Conservation (phyloP, 2,329 filamentous ascomycete genomes). For the Pseudogymnoascus sp. region DNA sequence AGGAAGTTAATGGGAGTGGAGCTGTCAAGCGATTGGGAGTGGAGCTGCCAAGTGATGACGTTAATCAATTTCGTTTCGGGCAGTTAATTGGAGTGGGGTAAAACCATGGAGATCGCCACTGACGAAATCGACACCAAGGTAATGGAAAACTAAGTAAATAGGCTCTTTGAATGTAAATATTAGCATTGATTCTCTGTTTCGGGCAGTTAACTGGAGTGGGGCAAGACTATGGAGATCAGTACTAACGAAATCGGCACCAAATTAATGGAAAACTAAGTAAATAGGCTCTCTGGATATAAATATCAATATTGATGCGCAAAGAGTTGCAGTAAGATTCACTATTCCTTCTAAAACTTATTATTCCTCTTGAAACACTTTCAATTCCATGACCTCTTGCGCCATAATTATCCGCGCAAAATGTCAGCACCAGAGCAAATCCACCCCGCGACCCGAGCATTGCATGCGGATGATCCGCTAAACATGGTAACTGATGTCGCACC, state of each 20-base stretch:
- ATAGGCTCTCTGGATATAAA: too few species aligned
- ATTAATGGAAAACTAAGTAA: neutral
- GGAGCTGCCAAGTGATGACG: neutral
- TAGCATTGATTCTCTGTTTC: neutral
- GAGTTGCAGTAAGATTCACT: neutral
- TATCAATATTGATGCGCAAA: neutral
- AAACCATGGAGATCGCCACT: neutral
- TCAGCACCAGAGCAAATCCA: neutral
- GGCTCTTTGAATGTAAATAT: too few species aligned
- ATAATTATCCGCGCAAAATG: neutral
- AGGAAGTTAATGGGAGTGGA: neutral
- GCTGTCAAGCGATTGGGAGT: neutral
- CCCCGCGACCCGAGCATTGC: slow-evolving; percentile 35
- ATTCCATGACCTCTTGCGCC: neutral
- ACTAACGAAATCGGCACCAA: neutral
- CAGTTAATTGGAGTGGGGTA: neutral
- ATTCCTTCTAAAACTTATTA: neutral
- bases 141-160: neutral
- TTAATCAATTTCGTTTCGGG: neutral
- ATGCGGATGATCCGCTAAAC: slow-evolving; percentile 73
- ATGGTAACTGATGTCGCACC: slow-evolving; percentile 73
- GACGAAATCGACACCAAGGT: neutral
- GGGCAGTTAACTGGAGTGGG: neutral
- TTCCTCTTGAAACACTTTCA: neutral
- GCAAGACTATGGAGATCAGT: neutral